Base-by-base conservation (phyloP, 208 protist genomes). In the Acanthamoeba triangularis region DNA sequence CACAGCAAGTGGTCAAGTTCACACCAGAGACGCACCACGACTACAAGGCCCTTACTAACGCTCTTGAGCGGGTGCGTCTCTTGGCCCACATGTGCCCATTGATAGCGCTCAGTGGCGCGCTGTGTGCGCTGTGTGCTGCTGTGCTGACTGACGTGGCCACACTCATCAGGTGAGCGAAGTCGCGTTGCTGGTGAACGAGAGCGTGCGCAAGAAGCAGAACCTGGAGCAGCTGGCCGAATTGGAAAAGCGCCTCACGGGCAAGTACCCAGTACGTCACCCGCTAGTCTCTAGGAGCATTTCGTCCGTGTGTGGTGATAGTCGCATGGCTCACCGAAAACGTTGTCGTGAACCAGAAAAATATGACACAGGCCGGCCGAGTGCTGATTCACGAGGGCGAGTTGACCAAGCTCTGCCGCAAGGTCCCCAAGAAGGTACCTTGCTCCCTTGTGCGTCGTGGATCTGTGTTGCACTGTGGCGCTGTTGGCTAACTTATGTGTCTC, bases 321-420 rank as follows among this genome's bases (percentile, higher is more conserved):
- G 23, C 14, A 11, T 25, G 20, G 23, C 14, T 61, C 14, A 76
- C n/a, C 41, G 3, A 47, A 13, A 47, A 7, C 23, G 69, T 44
- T 44, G 30, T 1, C 69, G 33, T 59, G 25, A 14, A 67, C 20
- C 65, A 94, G 90, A 94, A 94, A 94, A 80, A 94, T n/a, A 49
- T 94, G 56, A 49, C 90, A 11, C 56, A 78, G 44, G 28, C 67
- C 14, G 56, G 65, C 10, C 59, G 90, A 61, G 90, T 61, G n/a
- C 63, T 94, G 23, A 94, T 94, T 14, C 90, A 94, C 44, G 63
- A 94, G 52, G 90, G 90, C 35, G 90, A 80, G 44, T 41, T 94
- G 44, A 94, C 90, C 16, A 94, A 94, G 67, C 67, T 94, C 13
- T 94, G 90, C 63, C 90, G 90, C 47, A 94, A 94, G 47, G 65